Percentiles rank a stretch among this genome's conserved stretches.
These are phyloP conservation scores for Chaetomium sp. DNA, from an alignment of 2,329 filamentous ascomycete species.

Conservation along the genomic window DNA sequence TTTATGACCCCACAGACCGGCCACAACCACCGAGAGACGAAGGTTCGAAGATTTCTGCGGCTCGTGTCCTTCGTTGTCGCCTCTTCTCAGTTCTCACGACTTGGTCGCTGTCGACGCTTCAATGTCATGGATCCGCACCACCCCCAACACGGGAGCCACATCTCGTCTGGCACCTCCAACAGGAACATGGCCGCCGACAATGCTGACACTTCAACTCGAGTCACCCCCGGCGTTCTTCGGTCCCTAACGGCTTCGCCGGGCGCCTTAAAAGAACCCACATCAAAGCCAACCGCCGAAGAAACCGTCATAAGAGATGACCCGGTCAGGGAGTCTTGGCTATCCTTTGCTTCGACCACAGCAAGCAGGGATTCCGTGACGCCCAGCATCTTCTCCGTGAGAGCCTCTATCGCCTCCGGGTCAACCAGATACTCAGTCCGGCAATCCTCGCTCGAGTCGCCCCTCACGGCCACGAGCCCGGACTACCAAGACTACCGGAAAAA, in stretches of 20 bases:
- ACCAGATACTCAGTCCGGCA: conserved; percentile 18
- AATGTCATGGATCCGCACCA: not conserved
- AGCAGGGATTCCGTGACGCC: conserved; percentile 15
- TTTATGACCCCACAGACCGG: too few relatives aligned
- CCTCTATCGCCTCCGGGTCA: conserved; percentile 10
- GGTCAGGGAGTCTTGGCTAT: conserved; percentile 14
- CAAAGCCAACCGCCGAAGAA: not conserved
- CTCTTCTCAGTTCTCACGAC: too few relatives aligned
- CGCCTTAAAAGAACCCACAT: not conserved
- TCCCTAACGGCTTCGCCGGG: not conserved
- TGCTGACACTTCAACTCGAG: not conserved
- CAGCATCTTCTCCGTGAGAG: conserved; percentile 18
- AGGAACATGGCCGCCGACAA: not conserved
- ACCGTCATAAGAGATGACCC: not conserved
- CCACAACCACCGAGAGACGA: too few relatives aligned
- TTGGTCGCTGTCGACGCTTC: too few relatives aligned
- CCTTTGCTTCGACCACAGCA: conserved; percentile 13
- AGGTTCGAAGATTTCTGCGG: too few relatives aligned
- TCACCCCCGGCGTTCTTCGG: not conserved
- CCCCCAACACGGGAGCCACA: not conserved
- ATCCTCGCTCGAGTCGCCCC: conserved; percentile 17
- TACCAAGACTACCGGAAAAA: conserved; percentile 11
- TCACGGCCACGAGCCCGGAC: conserved; percentile 13
- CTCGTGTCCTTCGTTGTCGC: too few relatives aligned
- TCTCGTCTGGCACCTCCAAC: not conserved